phyloP scores from a whole-genome alignment of 345 rosid genomes.

The Erodium maritimum region DNA sequence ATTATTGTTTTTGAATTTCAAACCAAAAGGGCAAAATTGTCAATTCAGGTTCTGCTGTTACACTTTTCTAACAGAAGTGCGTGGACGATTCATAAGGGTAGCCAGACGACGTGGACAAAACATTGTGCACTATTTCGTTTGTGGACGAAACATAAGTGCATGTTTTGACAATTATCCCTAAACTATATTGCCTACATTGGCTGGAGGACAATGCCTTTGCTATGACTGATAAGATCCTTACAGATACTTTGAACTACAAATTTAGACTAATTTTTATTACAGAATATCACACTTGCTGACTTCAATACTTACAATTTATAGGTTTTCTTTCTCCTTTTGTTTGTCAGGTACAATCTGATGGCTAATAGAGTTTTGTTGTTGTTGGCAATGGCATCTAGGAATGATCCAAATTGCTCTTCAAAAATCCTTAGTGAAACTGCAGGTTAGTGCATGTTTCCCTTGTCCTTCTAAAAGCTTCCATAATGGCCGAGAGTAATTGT shows the following conservation, averaged over 20 bases:
- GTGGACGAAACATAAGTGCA: too few relatives aligned
- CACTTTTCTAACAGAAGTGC: too few relatives aligned
- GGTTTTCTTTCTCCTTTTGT: conserved; percentile 6
- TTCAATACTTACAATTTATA: background rate
- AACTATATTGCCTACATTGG: background rate
- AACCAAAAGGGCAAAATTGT: too few relatives aligned
- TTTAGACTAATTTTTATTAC: background rate
- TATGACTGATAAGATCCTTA: too few relatives aligned
- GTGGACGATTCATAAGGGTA: too few relatives aligned
- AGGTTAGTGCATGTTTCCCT: conserved; percentile 30
- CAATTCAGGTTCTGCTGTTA: too few relatives aligned
- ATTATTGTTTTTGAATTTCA: too few relatives aligned
- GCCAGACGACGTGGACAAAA: too few relatives aligned
- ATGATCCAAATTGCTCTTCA: conserved; percentile 52
- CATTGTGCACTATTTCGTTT: too few relatives aligned
- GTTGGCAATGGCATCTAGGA: conserved; percentile 80
- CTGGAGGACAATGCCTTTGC: background rate
- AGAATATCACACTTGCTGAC: background rate
- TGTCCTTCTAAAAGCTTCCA: background rate
- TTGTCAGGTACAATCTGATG: conserved; percentile 85
- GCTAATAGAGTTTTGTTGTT: conserved; percentile 93
- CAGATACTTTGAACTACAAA: too few relatives aligned
- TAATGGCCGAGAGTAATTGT: background rate
- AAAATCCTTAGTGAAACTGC: conserved; percentile 77
- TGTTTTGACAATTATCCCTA: too few relatives aligned